A percentile compares a stretch with the other conserved stretches of the same genome.
Conservation (phyloP, 2,329 filamentous ascomycete genomes). For the Stachybotrys chartarum region DNA sequence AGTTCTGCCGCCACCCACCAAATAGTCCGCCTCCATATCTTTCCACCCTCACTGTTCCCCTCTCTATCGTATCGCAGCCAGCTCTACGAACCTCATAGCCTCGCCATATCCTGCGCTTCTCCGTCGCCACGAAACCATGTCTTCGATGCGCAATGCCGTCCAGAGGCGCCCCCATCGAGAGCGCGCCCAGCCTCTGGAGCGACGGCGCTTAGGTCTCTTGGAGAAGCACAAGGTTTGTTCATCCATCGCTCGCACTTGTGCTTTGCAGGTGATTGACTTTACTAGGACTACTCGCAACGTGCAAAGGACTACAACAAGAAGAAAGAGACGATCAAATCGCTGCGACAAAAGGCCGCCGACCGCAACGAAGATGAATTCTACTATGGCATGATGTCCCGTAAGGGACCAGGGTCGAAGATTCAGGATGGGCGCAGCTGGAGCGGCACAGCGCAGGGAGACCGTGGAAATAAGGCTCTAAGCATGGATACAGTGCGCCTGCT, state of each 20-base stretch:
- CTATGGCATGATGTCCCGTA: constrained; percentile 60
- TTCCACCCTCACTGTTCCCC: background rate
- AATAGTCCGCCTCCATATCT: constrained; percentile 3
- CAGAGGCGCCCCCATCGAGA: constrained; percentile 83
- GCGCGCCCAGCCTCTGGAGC: constrained; percentile 78
- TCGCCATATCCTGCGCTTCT: background rate
- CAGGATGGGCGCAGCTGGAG: constrained; percentile 44
- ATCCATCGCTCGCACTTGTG: constrained; percentile 1
- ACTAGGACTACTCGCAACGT: constrained; percentile 56
- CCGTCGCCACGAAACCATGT: constrained; percentile 29
- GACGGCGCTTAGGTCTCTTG: constrained; percentile 80
- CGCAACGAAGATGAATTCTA: constrained; percentile 70
- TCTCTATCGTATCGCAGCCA: too few species aligned
- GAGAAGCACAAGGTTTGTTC: constrained; percentile 80
- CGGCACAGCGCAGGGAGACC: constrained; percentile 50
- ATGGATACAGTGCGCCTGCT: constrained; percentile 53
- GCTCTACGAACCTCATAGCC: background rate
- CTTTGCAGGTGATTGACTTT: constrained; percentile 5
- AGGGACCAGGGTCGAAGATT: constrained; percentile 43
- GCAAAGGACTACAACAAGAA: constrained; percentile 61
- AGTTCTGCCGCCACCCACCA: constrained; percentile 22
- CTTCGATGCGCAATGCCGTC: constrained; percentile 57
- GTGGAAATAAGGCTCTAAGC: constrained; percentile 48
- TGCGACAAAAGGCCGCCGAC: constrained; percentile 54
- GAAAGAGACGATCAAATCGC: constrained; percentile 50